Evolutionary conservation across 768 basidiomycete genomes (phyloP), one percentile per base, ranked within the genome.

Genomic region (Chalciporus chontae): DNA sequence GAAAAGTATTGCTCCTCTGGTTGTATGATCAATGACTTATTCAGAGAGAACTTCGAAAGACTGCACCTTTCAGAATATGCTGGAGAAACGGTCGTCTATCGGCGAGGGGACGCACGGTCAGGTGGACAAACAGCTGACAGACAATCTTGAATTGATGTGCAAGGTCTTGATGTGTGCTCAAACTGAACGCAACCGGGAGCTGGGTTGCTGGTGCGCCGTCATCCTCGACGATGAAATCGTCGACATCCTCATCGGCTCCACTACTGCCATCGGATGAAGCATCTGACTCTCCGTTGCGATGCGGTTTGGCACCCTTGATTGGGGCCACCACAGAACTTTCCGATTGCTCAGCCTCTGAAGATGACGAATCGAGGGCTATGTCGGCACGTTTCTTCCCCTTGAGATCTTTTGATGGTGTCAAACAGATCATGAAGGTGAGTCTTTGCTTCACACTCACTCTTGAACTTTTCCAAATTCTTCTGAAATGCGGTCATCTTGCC

Each of bases 121-220:
- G 71, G 56, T 93, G 84, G 11, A 93, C 87, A 55, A 93, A 88
- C 24, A 93, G 78, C 61, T 95, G 92, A 56, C 90, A 92, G 39
- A 93, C 76, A 34, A 87, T 84, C 69, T 92, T 93, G 78, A 92
- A 91, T 53, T 92, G 87, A 54, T 86, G 79, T 13, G 78, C 71
- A 17, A 87, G 72, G 58, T 90, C 86, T 62, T 91, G 83, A 62
- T 87, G 84, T 2, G 83, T 75, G 47, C 78, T 78, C 83, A 88
- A 83, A 66, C 89, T 92, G 69, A 90, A 95, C 58, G 85, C 80
- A 45, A 75, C 73, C 8, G 90, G 90, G n/a, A 91, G 73, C 31
- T 75, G 67, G 17, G 77, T 66, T 4, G 64, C 60, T 0, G 61
- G 70, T 21, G 51, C 64, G 8, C 64, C 73, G 19, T 85, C 82